Percentiles rank a stretch among this genome's conserved stretches.
Evolutionary conservation across 345 rosid species (phyloP).

Genomic region (Punica granatum): DNA sequence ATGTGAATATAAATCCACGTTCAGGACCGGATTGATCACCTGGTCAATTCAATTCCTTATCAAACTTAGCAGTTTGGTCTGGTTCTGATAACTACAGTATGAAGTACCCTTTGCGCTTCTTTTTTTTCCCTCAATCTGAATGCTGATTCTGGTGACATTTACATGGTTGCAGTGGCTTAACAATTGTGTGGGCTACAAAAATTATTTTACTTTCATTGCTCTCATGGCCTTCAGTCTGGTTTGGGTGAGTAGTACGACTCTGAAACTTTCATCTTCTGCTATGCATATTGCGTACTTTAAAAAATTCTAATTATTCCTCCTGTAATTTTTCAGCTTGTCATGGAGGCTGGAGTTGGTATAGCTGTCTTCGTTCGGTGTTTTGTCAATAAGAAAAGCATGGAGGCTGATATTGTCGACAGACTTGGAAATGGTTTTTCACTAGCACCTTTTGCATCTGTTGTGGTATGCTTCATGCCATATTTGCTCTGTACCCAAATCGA

Average conservation of each 20-base stretch:
- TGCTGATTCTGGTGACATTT: constrained; percentile 19
- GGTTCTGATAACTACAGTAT: too few relatives aligned
- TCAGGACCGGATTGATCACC: background rate
- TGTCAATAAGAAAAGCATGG: constrained; percentile 73
- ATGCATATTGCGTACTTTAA: background rate
- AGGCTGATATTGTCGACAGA: constrained; percentile 77
- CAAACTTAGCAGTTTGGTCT: too few relatives aligned
- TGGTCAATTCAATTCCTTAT: too few relatives aligned
- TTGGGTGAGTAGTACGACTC: constrained; percentile 52
- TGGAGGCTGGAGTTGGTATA: constrained; percentile 89
- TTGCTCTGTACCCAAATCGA: background rate
- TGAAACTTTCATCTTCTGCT: background rate
- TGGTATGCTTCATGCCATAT: constrained; percentile 36
- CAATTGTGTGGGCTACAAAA: constrained; percentile 93
- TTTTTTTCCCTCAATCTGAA: background rate
- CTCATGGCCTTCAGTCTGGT: constrained; percentile 84
- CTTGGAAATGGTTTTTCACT: constrained; percentile 98
- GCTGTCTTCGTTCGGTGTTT: constrained; percentile 87
- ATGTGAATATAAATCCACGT: background rate
- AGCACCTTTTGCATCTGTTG: constrained; percentile 90
- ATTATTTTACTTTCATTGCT: constrained; percentile 74
- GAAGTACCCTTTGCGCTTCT: too few relatives aligned
- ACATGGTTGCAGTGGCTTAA: constrained; percentile 85
- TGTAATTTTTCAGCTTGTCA: constrained; percentile 48
- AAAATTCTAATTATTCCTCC: constrained; percentile 1